Percentiles rank a stretch among this genome's conserved stretches.
Conservation (phyloP, 805 yeast genomes). For the Lachancea mirantina region DNA sequence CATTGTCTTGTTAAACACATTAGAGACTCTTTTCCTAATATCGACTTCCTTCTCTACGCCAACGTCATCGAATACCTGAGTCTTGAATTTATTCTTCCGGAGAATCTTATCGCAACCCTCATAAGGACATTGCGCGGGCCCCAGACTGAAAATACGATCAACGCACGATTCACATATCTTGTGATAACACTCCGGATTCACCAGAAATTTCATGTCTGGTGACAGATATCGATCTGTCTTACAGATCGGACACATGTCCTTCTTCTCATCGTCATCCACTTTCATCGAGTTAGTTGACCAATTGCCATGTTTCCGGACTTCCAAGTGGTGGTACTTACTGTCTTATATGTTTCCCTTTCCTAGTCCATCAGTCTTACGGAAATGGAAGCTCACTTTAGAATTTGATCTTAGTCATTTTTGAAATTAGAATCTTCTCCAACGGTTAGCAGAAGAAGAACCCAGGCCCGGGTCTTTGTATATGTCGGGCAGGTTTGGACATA, state of each 20-base stretch:
- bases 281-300: conserved; percentile 1
- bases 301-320: no score
- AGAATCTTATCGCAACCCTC: conserved; percentile 81
- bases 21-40: conserved; percentile 67
- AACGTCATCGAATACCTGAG: conserved; percentile 88
- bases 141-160: conserved; percentile 85
- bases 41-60: conserved; percentile 89
- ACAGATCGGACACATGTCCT: conserved; percentile 95
- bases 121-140: conserved; percentile 97
- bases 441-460: no score
- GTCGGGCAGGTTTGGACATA: no score
- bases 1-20: conserved; percentile 72
- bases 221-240: conserved; percentile 90
- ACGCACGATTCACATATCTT: conserved; percentile 96
- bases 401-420: no score
- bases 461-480: no score
- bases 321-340: no score
- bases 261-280: conserved; percentile 42
- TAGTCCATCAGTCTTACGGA: no score
- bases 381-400: no score
- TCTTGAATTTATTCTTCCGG: conserved; percentile 82
- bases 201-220: conserved; percentile 85
- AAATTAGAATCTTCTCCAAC: no score
- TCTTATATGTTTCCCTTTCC: no score
- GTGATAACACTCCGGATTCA: conserved; percentile 96